Percentiles rank a stretch among this genome's conserved stretches.
phyloP scores from a whole-genome alignment of 2,329 filamentous ascomycete genomes.

The Mycocentrospora acerina region DNA sequence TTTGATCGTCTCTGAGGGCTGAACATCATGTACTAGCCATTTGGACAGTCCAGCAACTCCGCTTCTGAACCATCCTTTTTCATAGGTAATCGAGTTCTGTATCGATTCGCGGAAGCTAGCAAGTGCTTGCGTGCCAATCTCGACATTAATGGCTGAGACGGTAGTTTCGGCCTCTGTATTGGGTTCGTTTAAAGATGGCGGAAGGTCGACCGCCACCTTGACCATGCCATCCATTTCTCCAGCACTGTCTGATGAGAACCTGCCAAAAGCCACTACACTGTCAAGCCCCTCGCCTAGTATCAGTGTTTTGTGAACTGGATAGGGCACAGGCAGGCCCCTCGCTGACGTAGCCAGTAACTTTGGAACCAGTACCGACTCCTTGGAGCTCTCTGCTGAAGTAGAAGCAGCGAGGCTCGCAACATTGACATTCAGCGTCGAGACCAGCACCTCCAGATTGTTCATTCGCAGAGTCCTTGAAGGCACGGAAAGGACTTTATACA shows the following conservation, averaged over 20 bases:
- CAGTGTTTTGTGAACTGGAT: constrained; percentile 81
- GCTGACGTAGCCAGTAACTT: constrained; percentile 67
- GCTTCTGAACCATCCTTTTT: constrained; percentile 72
- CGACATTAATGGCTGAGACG: constrained; percentile 59
- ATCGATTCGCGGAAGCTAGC: constrained; percentile 68
- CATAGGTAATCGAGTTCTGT: constrained; percentile 69
- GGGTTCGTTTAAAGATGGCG: constrained; percentile 44
- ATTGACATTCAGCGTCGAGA: constrained; percentile 55
- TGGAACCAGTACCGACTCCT: constrained; percentile 74
- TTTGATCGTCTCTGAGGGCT: constrained; percentile 56
- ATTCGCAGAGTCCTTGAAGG: constrained; percentile 64
- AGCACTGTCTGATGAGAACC: constrained; percentile 41
- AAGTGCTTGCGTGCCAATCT: constrained; percentile 64
- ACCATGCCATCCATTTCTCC: constrained; percentile 48
- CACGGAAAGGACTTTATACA: constrained; percentile 63
- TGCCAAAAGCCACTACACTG: constrained; percentile 60
- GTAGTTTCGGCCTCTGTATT: constrained; percentile 13
- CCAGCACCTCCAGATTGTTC: constrained; percentile 65
- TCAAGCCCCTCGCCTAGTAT: constrained; percentile 72
- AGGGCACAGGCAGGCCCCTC: constrained; percentile 66
- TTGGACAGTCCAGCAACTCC: constrained; percentile 64
- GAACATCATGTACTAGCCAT: constrained; percentile 58
- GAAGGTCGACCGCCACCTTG: constrained; percentile 61
- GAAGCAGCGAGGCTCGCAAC: constrained; percentile 31
- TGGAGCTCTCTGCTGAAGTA: constrained; percentile 45